Conservation (phyloP, 345 rosid species). For the Excoecaria cochinchinensis region DNA sequence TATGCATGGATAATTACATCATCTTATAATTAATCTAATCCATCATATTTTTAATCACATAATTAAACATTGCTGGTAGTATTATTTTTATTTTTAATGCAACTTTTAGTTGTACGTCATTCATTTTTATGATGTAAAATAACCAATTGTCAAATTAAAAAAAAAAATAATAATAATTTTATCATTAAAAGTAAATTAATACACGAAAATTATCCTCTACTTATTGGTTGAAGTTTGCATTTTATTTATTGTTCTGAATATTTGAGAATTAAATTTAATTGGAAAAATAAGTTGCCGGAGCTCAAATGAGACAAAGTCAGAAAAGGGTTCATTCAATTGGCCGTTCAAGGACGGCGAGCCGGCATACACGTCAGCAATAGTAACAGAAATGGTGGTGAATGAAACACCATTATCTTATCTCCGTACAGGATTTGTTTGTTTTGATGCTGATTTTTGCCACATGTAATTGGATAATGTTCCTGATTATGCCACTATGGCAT, state of each 20-base stretch:
- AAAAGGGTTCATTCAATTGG: not conserved
- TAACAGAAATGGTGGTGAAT: not conserved
- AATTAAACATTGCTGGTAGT: not conserved
- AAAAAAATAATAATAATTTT: no score
- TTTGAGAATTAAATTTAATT: not conserved
- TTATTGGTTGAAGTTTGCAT: no score
- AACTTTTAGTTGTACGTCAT: no score
- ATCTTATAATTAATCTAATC: not conserved
- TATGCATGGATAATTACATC: not conserved
- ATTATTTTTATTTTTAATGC: no score
- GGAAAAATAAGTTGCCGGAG: not conserved
- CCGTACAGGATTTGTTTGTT: not conserved
- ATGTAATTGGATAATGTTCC: constrained; percentile 12
- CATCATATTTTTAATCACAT: not conserved
- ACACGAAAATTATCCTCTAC: no score
- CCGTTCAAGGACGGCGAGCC: constrained; percentile 7
- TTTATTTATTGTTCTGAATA: no score
- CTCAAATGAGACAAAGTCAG: not conserved
- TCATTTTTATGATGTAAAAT: no score
- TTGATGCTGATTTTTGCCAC: constrained; percentile 3
- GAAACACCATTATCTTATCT: not conserved
- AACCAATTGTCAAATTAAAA: no score
- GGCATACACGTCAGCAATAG: constrained; percentile 24
- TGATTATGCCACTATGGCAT: constrained; percentile 18
- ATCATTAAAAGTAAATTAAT: no score